Percentiles rank a stretch among this genome's conserved stretches.
phyloP scores from a whole-genome alignment of 108 stramenopile species.

The Cyclotella cryptica region DNA sequence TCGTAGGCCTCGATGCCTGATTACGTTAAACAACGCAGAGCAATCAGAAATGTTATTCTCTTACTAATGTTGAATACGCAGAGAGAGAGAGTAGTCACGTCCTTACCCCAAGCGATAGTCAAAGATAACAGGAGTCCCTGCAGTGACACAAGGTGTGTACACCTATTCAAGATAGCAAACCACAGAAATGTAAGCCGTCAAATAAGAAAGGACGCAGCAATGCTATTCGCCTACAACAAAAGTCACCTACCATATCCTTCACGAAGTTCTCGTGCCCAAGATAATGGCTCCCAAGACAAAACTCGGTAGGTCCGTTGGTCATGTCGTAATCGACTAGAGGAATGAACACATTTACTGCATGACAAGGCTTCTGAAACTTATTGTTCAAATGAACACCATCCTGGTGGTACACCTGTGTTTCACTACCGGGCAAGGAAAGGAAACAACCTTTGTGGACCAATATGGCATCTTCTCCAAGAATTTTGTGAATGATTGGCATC shows the following conservation, averaged over 20 bases:
- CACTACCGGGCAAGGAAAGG: constrained; percentile 76
- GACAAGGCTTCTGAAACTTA: constrained; percentile 78
- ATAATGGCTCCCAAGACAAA: constrained; percentile 85
- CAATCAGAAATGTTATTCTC: not conserved
- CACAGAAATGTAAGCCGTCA: not conserved
- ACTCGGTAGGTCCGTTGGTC: constrained; percentile 88
- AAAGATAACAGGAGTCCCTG: constrained; percentile 85
- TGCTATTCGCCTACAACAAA: not conserved
- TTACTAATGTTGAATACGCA: not conserved
- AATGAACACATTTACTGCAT: constrained; percentile 92
- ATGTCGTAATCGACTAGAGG: constrained; percentile 80
- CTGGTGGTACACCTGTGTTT: constrained; percentile 84
- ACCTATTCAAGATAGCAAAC: not conserved
- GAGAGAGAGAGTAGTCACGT: not conserved
- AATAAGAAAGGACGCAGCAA: not conserved
- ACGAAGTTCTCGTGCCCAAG: constrained; percentile 78
- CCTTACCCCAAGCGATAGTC: constrained; percentile 83
- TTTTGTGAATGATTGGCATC: constrained; percentile 83
- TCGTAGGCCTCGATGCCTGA: constrained; percentile 74
- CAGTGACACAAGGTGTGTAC: constrained; percentile 70
- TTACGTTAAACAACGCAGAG: not conserved
- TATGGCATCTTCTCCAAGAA: constrained; percentile 80
- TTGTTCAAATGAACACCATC: constrained; percentile 89
- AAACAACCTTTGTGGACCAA: constrained; percentile 88
- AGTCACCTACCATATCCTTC: constrained; percentile 51